Evolutionary conservation across 2,329 filamentous ascomycete species (phyloP).

Genomic region (Pseudopyricularia cyperi): DNA sequence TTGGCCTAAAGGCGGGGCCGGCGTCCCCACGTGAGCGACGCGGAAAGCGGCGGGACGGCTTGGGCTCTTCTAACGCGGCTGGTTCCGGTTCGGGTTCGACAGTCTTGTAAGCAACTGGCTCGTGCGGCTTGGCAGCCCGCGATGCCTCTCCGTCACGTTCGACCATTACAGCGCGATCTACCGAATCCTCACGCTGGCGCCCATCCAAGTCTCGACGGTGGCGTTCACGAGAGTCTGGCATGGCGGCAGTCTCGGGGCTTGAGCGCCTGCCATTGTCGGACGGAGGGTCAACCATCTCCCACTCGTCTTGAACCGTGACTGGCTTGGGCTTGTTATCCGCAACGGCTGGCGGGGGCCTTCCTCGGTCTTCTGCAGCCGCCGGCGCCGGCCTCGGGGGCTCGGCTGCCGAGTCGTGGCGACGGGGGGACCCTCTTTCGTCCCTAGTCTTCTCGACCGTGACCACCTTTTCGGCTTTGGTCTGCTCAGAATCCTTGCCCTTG

Average conservation of each 20-base stretch:
- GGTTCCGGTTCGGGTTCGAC: neutral
- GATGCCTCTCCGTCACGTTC: neutral
- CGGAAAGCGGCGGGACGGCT: conserved; percentile 15
- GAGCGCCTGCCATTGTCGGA: conserved; percentile 1
- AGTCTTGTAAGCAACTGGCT: neutral
- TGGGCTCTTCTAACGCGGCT: conserved; percentile 17
- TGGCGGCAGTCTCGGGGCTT: conserved; percentile 8
- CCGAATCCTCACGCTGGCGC: conserved; percentile 21
- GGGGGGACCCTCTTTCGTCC: conserved; percentile 11
- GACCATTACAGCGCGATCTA: conserved; percentile 10
- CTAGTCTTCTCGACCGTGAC: conserved; percentile 6
- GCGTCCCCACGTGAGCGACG: conserved; percentile 21
- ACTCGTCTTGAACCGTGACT: conserved; percentile 1
- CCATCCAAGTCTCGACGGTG: conserved; percentile 24
- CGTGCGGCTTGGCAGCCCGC: neutral
- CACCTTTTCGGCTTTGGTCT: conserved; percentile 16
- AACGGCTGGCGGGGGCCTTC: conserved; percentile 8
- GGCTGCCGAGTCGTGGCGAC: conserved; percentile 13
- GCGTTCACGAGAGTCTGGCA: conserved; percentile 12
- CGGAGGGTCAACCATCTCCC: conserved; percentile 9
- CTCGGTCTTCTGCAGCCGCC: neutral
- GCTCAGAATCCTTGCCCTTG: conserved; percentile 7
- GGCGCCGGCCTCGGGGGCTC: neutral
- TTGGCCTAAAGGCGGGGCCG: conserved; percentile 35
- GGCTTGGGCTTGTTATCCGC: conserved; percentile 5